These are phyloP conservation scores for Quillaja saponaria DNA, from an alignment of 306 rosid species.

Conservation along the genomic window DNA sequence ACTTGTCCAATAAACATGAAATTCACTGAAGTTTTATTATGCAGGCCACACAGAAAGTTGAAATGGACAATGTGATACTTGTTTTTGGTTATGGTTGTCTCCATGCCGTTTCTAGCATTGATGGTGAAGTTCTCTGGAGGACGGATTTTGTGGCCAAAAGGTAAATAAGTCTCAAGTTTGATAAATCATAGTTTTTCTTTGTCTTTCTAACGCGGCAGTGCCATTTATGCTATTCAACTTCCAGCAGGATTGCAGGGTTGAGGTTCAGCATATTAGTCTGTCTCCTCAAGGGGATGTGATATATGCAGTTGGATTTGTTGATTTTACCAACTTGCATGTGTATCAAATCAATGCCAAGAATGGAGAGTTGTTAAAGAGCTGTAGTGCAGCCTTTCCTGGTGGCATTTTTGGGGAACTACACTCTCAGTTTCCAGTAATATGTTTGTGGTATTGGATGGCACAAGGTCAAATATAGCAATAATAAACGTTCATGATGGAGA, in stretches of 20 bases:
- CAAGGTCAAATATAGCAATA: conserved; percentile 59
- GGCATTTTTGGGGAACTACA: conserved; percentile 73
- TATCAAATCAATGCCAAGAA: conserved; percentile 62
- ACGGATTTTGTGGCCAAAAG: conserved; percentile 69
- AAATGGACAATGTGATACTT: conserved; percentile 72
- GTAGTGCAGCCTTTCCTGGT: conserved; percentile 47
- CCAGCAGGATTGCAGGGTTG: conserved; percentile 60
- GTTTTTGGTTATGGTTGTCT: conserved; percentile 70
- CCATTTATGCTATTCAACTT: conserved; percentile 40
- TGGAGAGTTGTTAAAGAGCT: conserved; percentile 75
- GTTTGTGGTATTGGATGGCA: conserved; percentile 70
- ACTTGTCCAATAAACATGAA: conserved; percentile 15
- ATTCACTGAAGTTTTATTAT: conserved; percentile 40
- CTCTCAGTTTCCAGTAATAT: conserved; percentile 59
- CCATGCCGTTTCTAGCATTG: conserved; percentile 78
- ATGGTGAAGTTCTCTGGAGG: conserved; percentile 81
- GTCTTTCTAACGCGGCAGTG: conserved; percentile 21
- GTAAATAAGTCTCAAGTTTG: conserved; percentile 39
- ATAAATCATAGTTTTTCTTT: conserved; percentile 16
- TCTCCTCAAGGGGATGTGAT: conserved; percentile 53
- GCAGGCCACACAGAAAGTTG: conserved; percentile 77
- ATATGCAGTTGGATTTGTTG: conserved; percentile 64
- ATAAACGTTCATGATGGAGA: conserved; percentile 62
- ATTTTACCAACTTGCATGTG: conserved; percentile 59
- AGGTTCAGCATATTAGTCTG: conserved; percentile 69